Evolutionary conservation across 108 stramenopile species (phyloP).

Genomic region (Fragilariopsis cylindrus): DNA sequence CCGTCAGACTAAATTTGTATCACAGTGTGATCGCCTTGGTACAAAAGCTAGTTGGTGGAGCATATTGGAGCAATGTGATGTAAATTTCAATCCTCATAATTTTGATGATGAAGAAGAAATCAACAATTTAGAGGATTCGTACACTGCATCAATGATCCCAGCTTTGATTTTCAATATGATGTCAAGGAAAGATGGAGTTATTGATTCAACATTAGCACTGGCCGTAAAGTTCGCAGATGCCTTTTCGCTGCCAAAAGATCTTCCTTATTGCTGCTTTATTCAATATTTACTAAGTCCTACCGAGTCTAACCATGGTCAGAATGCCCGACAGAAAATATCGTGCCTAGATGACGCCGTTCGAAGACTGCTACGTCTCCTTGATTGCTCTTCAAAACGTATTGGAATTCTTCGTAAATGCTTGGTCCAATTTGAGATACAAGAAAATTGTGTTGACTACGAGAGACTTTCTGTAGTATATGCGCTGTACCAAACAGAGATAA

Average conservation of each 20-base stretch:
- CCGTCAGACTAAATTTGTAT: constrained; percentile 63
- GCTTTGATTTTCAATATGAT: constrained; percentile 33
- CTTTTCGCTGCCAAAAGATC: constrained; percentile 11
- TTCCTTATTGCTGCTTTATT: constrained; percentile 22
- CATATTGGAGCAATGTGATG: constrained; percentile 44
- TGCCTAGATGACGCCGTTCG: constrained; percentile 33
- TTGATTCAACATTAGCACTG: constrained; percentile 12
- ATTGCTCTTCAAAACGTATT: constrained; percentile 7
- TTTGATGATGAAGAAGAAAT: constrained; percentile 30
- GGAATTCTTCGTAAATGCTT: constrained; percentile 23
- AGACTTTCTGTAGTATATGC: constrained; percentile 51
- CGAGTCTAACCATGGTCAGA: background rate
- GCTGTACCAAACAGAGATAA: constrained; percentile 52
- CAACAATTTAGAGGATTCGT: constrained; percentile 16
- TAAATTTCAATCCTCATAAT: constrained; percentile 69
- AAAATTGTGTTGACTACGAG: constrained; percentile 55
- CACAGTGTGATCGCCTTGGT: constrained; percentile 65
- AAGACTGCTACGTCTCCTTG: constrained; percentile 36
- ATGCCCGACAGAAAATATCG: constrained; percentile 44
- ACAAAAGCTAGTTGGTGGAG: constrained; percentile 74
- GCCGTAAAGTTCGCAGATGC: constrained; percentile 20
- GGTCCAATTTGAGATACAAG: constrained; percentile 19
- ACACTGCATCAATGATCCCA: constrained; percentile 36
- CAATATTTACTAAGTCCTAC: constrained; percentile 18
- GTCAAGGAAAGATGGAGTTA: constrained; percentile 6